Percentiles rank a stretch among this genome's conserved stretches.
Evolutionary conservation across 129 eudicot species (phyloP).

Genomic region (Chrysanthemum seticuspe): DNA sequence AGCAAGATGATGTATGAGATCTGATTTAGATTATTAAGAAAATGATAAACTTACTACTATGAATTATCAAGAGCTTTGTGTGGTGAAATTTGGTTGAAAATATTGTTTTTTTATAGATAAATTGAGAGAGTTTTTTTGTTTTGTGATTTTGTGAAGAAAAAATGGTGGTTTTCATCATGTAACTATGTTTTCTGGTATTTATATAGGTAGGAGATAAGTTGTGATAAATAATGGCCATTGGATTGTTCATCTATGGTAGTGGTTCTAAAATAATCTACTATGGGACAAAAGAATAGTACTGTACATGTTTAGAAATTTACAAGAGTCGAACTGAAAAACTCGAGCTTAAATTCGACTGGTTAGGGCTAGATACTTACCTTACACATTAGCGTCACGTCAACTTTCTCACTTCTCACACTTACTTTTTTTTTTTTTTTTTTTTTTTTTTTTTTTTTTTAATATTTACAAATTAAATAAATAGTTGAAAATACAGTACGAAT

Average conservation of each 20-base stretch:
- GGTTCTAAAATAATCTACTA: background rate
- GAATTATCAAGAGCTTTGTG: too few species aligned
- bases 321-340: too few species aligned
- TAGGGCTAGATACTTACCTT: too few species aligned
- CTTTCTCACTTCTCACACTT: too few species aligned
- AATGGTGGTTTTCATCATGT: conserved; percentile 23
- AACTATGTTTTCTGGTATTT: conserved; percentile 29
- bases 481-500: too few species aligned
- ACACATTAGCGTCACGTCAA: too few species aligned
- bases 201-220: conserved; percentile 30
- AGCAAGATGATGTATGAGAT: conserved; percentile 21
- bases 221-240: conserved; percentile 20
- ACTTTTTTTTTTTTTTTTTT: too few species aligned
- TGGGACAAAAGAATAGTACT: background rate
- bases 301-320: background rate
- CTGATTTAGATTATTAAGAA: conserved; percentile 11
- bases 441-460: too few species aligned
- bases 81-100: too few species aligned
- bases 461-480: too few species aligned
- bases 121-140: conserved; percentile 9
- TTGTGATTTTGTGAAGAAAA: conserved; percentile 16
- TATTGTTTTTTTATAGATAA: background rate
- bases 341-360: too few species aligned
- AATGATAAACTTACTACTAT: conserved; percentile 15
- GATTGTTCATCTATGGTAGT: conserved; percentile 22